These are phyloP conservation scores for Isabelozyma gotoi DNA, from an alignment of 805 yeast species.

Conservation along the genomic window DNA sequence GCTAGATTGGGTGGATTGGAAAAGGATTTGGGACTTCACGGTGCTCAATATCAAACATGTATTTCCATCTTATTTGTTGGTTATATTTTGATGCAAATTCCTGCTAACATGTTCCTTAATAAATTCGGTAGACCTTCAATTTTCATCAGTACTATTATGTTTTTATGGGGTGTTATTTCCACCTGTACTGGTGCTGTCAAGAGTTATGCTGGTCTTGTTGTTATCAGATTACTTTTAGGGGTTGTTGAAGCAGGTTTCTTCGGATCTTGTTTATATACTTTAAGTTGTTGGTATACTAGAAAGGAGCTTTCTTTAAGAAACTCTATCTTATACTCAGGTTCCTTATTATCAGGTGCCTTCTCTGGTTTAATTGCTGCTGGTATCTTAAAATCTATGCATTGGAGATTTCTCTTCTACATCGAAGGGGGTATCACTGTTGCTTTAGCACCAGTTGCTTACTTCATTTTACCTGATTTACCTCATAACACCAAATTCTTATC, in stretches of 20 bases:
- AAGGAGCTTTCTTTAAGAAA: slow-evolving; percentile 50
- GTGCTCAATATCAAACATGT: slow-evolving; percentile 48
- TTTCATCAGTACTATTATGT: slow-evolving; percentile 50
- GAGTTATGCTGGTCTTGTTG: slow-evolving; percentile 43
- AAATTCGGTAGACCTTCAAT: slow-evolving; percentile 50
- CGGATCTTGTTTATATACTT: slow-evolving; percentile 46
- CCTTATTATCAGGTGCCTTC: slow-evolving; percentile 52
- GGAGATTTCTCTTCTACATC: slow-evolving; percentile 59
- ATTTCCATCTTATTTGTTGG: slow-evolving; percentile 54
- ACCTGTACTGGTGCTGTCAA: slow-evolving; percentile 50
- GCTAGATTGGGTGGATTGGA: slow-evolving; percentile 52
- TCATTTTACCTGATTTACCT: slow-evolving; percentile 54
- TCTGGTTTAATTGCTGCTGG: slow-evolving; percentile 57
- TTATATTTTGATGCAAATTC: slow-evolving; percentile 49
- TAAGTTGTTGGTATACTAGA: slow-evolving; percentile 57
- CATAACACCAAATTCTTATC: slow-evolving; percentile 46
- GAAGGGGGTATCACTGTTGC: slow-evolving; percentile 56
- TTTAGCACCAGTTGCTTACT: slow-evolving; percentile 44
- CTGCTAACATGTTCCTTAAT: slow-evolving; percentile 47
- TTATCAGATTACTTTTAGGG: slow-evolving; percentile 49
- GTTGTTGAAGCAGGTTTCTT: slow-evolving; percentile 48
- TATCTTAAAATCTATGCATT: slow-evolving; percentile 44
- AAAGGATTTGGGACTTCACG: slow-evolving; percentile 40
- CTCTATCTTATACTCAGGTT: slow-evolving; percentile 51
- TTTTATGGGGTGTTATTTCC: slow-evolving; percentile 49